A percentile compares a stretch with the other conserved stretches of the same genome.
Conservation (phyloP, 2,329 filamentous ascomycete genomes). For the Periconia sp. region DNA sequence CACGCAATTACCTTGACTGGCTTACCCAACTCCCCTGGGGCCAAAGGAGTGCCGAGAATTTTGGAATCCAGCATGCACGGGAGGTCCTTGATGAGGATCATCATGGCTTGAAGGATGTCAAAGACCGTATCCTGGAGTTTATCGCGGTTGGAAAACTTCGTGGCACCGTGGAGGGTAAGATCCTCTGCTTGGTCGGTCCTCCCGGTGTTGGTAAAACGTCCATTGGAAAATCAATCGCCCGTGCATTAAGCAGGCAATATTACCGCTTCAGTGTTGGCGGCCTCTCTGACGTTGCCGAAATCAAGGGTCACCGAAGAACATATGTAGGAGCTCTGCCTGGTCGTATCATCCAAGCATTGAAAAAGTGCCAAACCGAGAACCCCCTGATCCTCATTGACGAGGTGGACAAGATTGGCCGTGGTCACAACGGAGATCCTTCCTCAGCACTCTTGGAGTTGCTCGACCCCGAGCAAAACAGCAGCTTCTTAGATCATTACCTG, state of each 20-base stretch:
- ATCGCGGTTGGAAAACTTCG: slow-evolving; percentile 97
- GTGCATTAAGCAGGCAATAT: slow-evolving; percentile 92
- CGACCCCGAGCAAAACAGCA: slow-evolving; percentile 95
- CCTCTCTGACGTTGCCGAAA: slow-evolving; percentile 95
- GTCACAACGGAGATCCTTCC: slow-evolving; percentile 93
- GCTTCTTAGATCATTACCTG: slow-evolving; percentile 98
- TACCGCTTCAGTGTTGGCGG: slow-evolving; percentile 98
- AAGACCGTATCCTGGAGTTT: slow-evolving; percentile 96
- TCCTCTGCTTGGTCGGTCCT: slow-evolving; percentile 94
- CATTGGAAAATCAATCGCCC: slow-evolving; percentile 96
- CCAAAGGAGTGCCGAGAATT: slow-evolving; percentile 92
- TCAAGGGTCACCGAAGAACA: slow-evolving; percentile 94
- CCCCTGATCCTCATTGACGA: slow-evolving; percentile 96
- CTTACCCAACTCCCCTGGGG: slow-evolving; percentile 98
- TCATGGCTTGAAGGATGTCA: slow-evolving; percentile 95
- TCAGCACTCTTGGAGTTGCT: slow-evolving; percentile 91
- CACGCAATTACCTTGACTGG: slow-evolving; percentile 97
- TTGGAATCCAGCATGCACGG: slow-evolving; percentile 88
- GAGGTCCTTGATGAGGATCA: slow-evolving; percentile 94
- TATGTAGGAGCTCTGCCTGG: slow-evolving; percentile 96
- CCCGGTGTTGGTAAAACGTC: slow-evolving; percentile 98
- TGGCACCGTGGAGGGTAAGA: slow-evolving; percentile 97
- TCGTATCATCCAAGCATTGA: slow-evolving; percentile 95
- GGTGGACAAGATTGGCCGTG: slow-evolving; percentile 95
- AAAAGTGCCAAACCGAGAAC: slow-evolving; percentile 99